Base-by-base conservation (phyloP, 1,284 basidiomycete species). In the Trichosporon asahii region DNA sequence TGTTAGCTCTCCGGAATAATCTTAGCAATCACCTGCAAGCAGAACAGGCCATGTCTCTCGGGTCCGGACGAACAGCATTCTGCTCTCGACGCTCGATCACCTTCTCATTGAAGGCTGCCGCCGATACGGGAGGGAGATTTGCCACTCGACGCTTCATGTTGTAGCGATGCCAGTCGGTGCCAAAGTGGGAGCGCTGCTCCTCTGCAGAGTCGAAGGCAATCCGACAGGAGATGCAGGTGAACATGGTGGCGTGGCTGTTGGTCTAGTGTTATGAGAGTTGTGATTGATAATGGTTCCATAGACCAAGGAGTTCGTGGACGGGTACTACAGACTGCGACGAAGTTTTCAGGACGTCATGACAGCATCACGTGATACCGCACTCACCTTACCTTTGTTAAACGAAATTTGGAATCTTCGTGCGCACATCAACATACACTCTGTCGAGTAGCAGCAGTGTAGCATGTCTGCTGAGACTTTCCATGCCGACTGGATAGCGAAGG, bases 61-160 rank as follows among this genome's bases (percentile, higher is more conserved):
- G 81, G 55, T 89, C 90, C 7, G 88, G 85, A 81, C 88, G 88
- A 66, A 92, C 85, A 0, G 90, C 89, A 0, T 89, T 90, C 83
- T 94, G 91, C 64, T 88, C 86, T 33, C 89, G 85, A 73, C 91
- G 85, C 71, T 94, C 91, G 33, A 91, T 80, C n/a, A 98, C 91
- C 80, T 98, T 99, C 78, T 94, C 89, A 78, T 95, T 91, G 86
- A 98, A 99, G 0, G 91, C 80, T 7, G 87, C 84, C 0, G 88
- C 88, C 70, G 89, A 90, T 77, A 99, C 90, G 2, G 97, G 95
- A 4, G 94, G 91, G 1, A 99, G 87, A 15, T 88, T 90, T 7
- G 97, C 95, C 21, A 98, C 93, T 46, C 95, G 90, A 74, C 97
- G 91, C 85, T 98, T 98, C 90, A 98, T 95, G 83, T 99, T 99